A percentile compares a stretch with the other conserved stretches of the same genome.
Evolutionary conservation across 2,329 filamentous ascomycete species (phyloP).

Genomic region (Fusarium transvaalense): DNA sequence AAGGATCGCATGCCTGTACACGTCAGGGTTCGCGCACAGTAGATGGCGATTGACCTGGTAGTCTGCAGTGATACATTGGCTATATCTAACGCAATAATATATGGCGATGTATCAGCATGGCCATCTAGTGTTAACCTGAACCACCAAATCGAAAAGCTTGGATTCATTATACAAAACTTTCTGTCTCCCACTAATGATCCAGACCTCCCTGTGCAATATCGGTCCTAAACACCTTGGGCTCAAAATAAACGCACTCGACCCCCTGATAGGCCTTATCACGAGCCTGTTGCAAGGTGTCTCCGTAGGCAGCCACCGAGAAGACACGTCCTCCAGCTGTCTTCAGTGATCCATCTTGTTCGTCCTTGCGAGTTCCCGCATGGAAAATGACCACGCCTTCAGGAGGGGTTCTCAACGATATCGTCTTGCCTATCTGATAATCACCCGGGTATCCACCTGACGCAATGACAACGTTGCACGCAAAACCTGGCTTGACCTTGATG

Average conservation of each 20-base stretch:
- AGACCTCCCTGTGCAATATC: constrained; percentile 76
- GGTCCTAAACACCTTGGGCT: constrained; percentile 85
- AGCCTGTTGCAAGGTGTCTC: constrained; percentile 76
- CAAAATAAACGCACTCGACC: constrained; percentile 75
- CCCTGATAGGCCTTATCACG: constrained; percentile 84
- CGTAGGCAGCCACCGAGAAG: constrained; percentile 82
- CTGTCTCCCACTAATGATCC: not conserved
- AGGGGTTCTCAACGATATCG: constrained; percentile 56
- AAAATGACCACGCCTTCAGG: constrained; percentile 75
- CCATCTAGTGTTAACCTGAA: too few species aligned
- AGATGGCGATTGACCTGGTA: not conserved
- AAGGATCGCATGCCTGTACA: constrained; percentile 57
- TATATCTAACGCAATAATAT: not conserved
- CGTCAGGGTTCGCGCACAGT: constrained; percentile 31
- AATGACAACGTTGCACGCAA: constrained; percentile 85
- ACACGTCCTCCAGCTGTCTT: constrained; percentile 84
- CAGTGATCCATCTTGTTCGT: constrained; percentile 64
- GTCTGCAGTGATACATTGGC: not conserved
- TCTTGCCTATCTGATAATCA: constrained; percentile 78
- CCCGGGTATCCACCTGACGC: constrained; percentile 88
- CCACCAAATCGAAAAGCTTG: too few species aligned
- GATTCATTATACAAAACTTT: not conserved
- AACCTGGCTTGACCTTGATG: constrained; percentile 72
- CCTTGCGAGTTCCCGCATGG: constrained; percentile 82
- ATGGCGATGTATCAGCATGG: too few species aligned